phyloP scores from a whole-genome alignment of 164 flowering plant species.

The Liquidambar formosana region DNA sequence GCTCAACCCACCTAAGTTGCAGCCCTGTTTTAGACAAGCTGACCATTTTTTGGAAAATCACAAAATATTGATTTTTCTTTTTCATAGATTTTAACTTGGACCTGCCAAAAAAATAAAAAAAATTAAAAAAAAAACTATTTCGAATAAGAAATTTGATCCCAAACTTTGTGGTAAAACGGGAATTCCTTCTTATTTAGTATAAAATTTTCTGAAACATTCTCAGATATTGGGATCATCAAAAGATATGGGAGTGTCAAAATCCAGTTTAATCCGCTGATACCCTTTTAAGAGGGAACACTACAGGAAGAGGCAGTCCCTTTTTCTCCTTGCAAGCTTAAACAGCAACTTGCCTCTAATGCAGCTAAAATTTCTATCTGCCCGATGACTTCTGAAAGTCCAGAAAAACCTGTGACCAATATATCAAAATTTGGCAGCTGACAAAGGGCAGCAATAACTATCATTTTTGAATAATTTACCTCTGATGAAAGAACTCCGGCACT shows the following conservation, averaged over 20 bases:
- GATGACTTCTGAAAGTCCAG: not conserved
- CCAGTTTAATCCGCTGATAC: too few relatives aligned
- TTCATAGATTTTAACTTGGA: too few relatives aligned
- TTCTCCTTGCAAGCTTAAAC: not conserved
- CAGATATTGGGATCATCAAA: too few relatives aligned
- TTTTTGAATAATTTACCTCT: slow-evolving; percentile 10
- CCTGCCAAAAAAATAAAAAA: not conserved
- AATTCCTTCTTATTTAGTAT: too few relatives aligned
- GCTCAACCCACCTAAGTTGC: too few relatives aligned
- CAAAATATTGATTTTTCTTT: too few relatives aligned
- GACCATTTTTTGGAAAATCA: too few relatives aligned
- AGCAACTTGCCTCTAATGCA: not conserved
- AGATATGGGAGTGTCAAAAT: too few relatives aligned
- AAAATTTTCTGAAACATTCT: too few relatives aligned
- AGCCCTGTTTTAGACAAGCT: too few relatives aligned
- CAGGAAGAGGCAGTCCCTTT: slow-evolving; percentile 3
- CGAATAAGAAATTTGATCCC: too few relatives aligned
- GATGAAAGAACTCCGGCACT: not conserved
- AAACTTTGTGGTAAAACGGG: too few relatives aligned
- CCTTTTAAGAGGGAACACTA: not conserved
- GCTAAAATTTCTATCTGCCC: not conserved
- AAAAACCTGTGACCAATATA: not conserved
- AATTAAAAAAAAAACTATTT: not conserved
- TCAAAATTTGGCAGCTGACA: slow-evolving; percentile 13
- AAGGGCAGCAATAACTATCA: not conserved